Conservation (phyloP, 2,329 filamentous ascomycete genomes). For the Bipolaris cookei region DNA sequence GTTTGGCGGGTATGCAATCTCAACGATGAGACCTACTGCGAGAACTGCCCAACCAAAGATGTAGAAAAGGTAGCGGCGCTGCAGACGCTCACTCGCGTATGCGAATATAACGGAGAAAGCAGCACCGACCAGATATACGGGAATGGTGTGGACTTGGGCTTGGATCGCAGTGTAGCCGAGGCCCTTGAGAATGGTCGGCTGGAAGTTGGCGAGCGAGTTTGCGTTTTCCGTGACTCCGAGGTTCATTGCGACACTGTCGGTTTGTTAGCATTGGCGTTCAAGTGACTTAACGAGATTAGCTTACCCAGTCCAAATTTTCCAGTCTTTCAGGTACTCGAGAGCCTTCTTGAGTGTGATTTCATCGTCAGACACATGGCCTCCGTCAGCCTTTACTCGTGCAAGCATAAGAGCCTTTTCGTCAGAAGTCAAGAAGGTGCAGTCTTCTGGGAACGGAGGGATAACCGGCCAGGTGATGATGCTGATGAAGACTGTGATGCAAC, state of each 20-base stretch:
- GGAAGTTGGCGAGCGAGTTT: constrained; percentile 42
- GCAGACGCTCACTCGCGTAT: constrained; percentile 35
- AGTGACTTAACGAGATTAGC: constrained; percentile 46
- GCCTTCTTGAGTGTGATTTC: constrained; percentile 56
- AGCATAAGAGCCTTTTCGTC: constrained; percentile 60
- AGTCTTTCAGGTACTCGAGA: constrained; percentile 54
- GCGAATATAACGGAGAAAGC: constrained; percentile 40
- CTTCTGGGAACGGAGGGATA: constrained; percentile 58
- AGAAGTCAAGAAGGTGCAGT: constrained; percentile 58
- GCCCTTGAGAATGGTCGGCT: constrained; percentile 46
- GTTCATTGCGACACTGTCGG: constrained; percentile 33
- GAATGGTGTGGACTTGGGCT: constrained; percentile 46
- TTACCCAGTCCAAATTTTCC: constrained; percentile 63
- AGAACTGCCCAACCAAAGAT: constrained; percentile 47
- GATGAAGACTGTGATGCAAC: constrained; percentile 58
- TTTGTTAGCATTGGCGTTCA: background rate
- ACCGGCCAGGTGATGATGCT: constrained; percentile 57
- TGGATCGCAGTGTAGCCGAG: constrained; percentile 44
- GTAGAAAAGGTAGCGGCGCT: constrained; percentile 41
- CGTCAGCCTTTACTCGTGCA: constrained; percentile 58
- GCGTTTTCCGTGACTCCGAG: constrained; percentile 42
- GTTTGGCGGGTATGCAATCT: constrained; percentile 50
- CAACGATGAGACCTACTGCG: constrained; percentile 57
- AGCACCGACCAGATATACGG: constrained; percentile 43
- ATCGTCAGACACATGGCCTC: constrained; percentile 54